phyloP scores from a whole-genome alignment of 345 rosid genomes.

The Ceriops zippeliana region DNA sequence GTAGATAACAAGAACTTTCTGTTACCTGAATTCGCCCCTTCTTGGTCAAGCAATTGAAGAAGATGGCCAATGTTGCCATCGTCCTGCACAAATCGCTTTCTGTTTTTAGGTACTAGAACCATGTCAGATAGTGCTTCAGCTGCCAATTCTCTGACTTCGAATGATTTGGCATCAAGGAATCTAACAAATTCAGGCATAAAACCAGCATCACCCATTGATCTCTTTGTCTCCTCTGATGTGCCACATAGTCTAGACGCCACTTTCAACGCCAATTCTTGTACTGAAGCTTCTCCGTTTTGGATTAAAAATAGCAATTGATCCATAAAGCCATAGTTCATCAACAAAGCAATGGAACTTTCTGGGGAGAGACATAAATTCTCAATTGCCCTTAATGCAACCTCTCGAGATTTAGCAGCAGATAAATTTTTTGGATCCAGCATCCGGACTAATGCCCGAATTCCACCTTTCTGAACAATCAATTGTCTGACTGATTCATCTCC shows the following conservation, averaged over 20 bases:
- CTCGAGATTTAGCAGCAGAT: slow-evolving; percentile 59
- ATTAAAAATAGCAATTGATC: slow-evolving; percentile 54
- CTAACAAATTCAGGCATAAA: slow-evolving; percentile 74
- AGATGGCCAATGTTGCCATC: slow-evolving; percentile 57
- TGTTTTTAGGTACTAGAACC: slow-evolving; percentile 58
- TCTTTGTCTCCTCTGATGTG: slow-evolving; percentile 61
- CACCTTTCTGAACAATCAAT: slow-evolving; percentile 59
- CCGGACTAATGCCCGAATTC: slow-evolving; percentile 49
- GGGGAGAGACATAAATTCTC: slow-evolving; percentile 74
- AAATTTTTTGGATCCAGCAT: slow-evolving; percentile 50
- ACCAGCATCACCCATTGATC: slow-evolving; percentile 70
- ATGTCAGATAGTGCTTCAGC: slow-evolving; percentile 54
- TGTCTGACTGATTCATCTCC: slow-evolving; percentile 62
- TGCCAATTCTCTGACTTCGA: slow-evolving; percentile 73
- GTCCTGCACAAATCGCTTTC: slow-evolving; percentile 67
- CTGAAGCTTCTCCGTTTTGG: slow-evolving; percentile 57
- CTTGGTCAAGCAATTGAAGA: slow-evolving; percentile 58
- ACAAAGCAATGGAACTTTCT: slow-evolving; percentile 28
- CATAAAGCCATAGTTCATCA: slow-evolving; percentile 53
- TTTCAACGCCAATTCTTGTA: slow-evolving; percentile 76
- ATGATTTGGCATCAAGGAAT: slow-evolving; percentile 72
- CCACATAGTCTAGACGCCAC: slow-evolving; percentile 55
- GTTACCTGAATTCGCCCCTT: slow-evolving; percentile 53
- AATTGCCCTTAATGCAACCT: slow-evolving; percentile 55
- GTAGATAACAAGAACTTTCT: slow-evolving; percentile 63